These are phyloP conservation scores for Fusarium anthophilum DNA, from an alignment of 2,329 filamentous ascomycete species.

Conservation along the genomic window DNA sequence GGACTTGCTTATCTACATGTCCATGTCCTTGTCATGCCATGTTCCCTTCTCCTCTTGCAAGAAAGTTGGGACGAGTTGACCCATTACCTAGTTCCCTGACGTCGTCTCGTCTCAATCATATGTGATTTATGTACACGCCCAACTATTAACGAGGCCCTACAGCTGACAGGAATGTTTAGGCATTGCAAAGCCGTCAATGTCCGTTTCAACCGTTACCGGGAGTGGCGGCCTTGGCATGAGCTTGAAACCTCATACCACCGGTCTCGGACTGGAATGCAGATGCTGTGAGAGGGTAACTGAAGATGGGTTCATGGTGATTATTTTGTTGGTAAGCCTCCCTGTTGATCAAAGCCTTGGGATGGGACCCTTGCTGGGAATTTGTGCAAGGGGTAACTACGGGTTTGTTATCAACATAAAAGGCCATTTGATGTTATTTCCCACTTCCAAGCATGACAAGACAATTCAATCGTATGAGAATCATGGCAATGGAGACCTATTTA, in stretches of 20 bases:
- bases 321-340: not conserved
- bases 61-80: not conserved
- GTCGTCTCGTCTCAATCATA: not conserved
- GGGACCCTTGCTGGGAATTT: not conserved
- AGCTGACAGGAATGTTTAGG: conserved; percentile 16
- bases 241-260: not conserved
- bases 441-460: not conserved
- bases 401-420: not conserved
- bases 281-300: not conserved
- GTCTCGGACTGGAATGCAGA: conserved; percentile 18
- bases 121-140: not conserved
- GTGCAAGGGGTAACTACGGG: not conserved
- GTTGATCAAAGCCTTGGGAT: conserved; percentile 6
- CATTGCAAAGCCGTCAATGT: conserved; percentile 15
- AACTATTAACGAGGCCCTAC: not conserved
- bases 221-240: conserved; percentile 30
- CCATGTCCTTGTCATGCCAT: conserved; percentile 6
- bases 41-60: not conserved
- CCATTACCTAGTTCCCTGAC: not conserved
- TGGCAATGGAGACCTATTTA: not conserved
- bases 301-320: not conserved
- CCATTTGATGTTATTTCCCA: not conserved
- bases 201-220: conserved; percentile 31
- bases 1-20: not conserved
- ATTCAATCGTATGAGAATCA: not conserved